These are phyloP conservation scores for Fusarium oxysporum DNA, from an alignment of 2,329 filamentous ascomycete species.

Conservation along the genomic window DNA sequence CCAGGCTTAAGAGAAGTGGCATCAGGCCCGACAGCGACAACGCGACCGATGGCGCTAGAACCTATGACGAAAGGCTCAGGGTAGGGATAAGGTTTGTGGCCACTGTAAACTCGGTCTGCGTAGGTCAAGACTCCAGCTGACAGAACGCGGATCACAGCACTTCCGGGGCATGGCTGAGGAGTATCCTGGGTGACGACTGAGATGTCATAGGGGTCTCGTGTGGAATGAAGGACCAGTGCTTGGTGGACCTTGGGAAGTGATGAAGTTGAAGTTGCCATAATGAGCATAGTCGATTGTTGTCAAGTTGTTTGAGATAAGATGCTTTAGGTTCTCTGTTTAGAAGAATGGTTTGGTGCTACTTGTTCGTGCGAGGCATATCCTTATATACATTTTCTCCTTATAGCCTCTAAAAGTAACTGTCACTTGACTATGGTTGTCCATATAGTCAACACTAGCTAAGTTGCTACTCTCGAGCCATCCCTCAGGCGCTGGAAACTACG, in stretches of 20 bases:
- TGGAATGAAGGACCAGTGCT: not conserved
- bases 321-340: accelerated
- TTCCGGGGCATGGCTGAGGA: not conserved
- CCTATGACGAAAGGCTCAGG: constrained; percentile 8
- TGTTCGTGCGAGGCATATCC: accelerated
- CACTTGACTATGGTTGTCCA: no score
- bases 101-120: constrained; percentile 2
- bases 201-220: not conserved
- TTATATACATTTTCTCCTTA: not conserved
- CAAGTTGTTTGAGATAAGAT: not conserved
- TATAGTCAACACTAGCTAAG: not conserved
- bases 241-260: not conserved
- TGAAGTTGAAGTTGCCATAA: not conserved
- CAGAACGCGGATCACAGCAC: not conserved
- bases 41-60: not conserved
- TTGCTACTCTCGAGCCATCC: not conserved
- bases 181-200: not conserved
- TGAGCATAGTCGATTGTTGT: not conserved
- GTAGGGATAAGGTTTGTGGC: not conserved
- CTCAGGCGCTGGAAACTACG: not conserved
- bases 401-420: not conserved
- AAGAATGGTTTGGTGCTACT: accelerated
- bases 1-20: not conserved
- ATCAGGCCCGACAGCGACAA: not conserved
- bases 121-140: not conserved